phyloP scores from a whole-genome alignment of 2,329 filamentous ascomycete genomes.

The Diplodia sapinea region DNA sequence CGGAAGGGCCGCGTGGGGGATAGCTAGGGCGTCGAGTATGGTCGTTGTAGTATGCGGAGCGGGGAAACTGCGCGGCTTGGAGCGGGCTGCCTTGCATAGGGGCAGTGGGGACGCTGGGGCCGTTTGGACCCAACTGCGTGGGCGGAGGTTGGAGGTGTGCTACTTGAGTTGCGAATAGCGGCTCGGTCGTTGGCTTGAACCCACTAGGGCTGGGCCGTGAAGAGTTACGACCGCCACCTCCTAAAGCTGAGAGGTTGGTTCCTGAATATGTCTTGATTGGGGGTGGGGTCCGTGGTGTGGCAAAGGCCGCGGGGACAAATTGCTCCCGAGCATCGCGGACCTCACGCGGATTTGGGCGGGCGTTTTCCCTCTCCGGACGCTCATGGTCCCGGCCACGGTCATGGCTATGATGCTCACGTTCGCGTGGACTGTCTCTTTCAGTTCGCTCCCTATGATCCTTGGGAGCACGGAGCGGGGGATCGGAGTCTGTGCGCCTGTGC shows the following conservation, averaged over 20 bases:
- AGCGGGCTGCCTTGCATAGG: constrained; percentile 5
- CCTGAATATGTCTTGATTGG: constrained; percentile 30
- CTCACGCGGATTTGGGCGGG: constrained; percentile 12
- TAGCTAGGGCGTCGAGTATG: constrained; percentile 25
- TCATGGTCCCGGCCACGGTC: constrained; percentile 16
- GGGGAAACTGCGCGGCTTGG: neutral
- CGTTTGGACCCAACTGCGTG: constrained; percentile 7
- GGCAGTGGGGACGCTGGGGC: constrained; percentile 49
- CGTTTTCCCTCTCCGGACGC: neutral
- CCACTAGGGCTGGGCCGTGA: constrained; percentile 32
- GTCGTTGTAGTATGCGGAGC: constrained; percentile 19
- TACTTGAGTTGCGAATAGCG: constrained; percentile 55
- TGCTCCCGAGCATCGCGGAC: constrained; percentile 4
- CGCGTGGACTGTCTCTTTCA: constrained; percentile 5
- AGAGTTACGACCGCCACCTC: constrained; percentile 29
- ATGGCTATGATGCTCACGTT: constrained; percentile 22
- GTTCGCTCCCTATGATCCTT: constrained; percentile 9
- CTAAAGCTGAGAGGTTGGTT: constrained; percentile 34
- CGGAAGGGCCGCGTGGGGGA: constrained; percentile 10
- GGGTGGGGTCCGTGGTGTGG: constrained; percentile 19
- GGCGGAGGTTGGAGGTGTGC: constrained; percentile 45
- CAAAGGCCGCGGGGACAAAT: neutral
- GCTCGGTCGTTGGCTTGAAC: constrained; percentile 54
- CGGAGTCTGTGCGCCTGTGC: constrained; percentile 23
- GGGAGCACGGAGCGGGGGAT: constrained; percentile 12